A percentile compares a stretch with the other conserved stretches of the same genome.
Evolutionary conservation across 2,329 filamentous ascomycete species (phyloP).

Genomic region (Penicillium oxalicum): DNA sequence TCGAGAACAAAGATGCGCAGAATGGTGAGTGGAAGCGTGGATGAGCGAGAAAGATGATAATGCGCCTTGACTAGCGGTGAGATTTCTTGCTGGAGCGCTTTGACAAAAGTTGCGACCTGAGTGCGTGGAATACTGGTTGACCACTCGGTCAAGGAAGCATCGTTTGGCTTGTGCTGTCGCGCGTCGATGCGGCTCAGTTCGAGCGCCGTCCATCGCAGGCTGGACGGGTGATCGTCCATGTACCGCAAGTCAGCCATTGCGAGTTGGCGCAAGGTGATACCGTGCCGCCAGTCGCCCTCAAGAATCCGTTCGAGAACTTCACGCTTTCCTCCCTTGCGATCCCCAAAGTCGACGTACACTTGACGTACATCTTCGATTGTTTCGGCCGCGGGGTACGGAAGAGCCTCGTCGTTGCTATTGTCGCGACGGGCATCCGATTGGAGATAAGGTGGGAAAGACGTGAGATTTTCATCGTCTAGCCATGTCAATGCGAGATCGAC

Average conservation of each 20-base stretch:
- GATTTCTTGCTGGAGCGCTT: constrained; percentile 66
- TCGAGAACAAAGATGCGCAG: constrained; percentile 75
- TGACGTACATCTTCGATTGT: constrained; percentile 62
- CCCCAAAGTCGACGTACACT: constrained; percentile 56
- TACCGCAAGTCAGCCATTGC: constrained; percentile 51
- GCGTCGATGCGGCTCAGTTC: constrained; percentile 35
- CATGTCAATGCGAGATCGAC: constrained; percentile 69
- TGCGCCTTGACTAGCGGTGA: constrained; percentile 77
- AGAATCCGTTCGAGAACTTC: constrained; percentile 52
- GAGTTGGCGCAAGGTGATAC: constrained; percentile 50
- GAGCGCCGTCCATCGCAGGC: constrained; percentile 50
- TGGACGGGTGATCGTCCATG: constrained; percentile 48
- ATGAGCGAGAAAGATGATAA: constrained; percentile 70
- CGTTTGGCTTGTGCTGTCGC: constrained; percentile 7
- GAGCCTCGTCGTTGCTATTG: constrained; percentile 55
- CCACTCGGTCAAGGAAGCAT: constrained; percentile 25
- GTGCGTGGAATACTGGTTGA: constrained; percentile 57
- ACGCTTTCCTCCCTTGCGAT: constrained; percentile 47
- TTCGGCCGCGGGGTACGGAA: constrained; percentile 62
- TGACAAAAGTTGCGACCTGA: constrained; percentile 73
- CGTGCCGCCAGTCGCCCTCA: constrained; percentile 53
- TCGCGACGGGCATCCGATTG: constrained; percentile 44
- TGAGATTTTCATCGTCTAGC: constrained; percentile 62
- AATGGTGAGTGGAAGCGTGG: constrained; percentile 58
- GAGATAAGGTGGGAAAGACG: constrained; percentile 56